Evolutionary conservation across 805 yeast genomes (phyloP).

Genomic region (Candida yuanshanica): DNA sequence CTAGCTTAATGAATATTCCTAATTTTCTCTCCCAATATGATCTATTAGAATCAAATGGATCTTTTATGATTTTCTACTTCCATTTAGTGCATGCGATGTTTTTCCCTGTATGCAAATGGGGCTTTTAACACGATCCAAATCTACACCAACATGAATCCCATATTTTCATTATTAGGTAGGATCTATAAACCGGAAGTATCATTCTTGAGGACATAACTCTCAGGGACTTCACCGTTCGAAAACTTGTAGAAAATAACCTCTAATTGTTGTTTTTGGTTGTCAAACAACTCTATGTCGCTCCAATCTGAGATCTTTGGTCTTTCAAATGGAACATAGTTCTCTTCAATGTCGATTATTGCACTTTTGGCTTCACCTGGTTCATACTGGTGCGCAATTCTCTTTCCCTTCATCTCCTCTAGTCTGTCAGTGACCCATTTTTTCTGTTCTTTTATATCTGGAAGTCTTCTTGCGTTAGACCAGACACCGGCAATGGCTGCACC

Average conservation of each 20-base stretch:
- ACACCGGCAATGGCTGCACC: constrained; percentile 7
- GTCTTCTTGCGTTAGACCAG: constrained; percentile 4
- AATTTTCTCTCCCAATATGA: too few relatives aligned
- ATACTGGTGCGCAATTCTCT: constrained; percentile 3
- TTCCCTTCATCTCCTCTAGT: background rate
- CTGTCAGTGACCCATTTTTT: constrained; percentile 1
- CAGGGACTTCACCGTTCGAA: background rate
- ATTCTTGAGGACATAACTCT: constrained; percentile 1
- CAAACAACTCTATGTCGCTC: background rate
- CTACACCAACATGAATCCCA: background rate
- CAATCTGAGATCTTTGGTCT: background rate
- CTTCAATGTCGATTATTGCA: background rate
- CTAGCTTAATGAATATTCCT: too few relatives aligned
- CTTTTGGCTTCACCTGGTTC: background rate
- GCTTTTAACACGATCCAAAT: too few relatives aligned
- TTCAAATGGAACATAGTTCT: background rate
- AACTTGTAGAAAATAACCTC: constrained; percentile 1
- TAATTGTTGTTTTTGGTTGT: background rate
- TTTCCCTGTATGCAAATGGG: too few relatives aligned
- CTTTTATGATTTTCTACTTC: too few relatives aligned
- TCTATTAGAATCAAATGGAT: too few relatives aligned
- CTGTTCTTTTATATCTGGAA: constrained; percentile 3
- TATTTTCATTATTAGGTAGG: background rate
- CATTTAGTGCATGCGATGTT: too few relatives aligned
- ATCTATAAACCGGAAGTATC: constrained; percentile 1